Conservation (phyloP, 1,284 basidiomycete species). For the Cryptococcus sp. region DNA sequence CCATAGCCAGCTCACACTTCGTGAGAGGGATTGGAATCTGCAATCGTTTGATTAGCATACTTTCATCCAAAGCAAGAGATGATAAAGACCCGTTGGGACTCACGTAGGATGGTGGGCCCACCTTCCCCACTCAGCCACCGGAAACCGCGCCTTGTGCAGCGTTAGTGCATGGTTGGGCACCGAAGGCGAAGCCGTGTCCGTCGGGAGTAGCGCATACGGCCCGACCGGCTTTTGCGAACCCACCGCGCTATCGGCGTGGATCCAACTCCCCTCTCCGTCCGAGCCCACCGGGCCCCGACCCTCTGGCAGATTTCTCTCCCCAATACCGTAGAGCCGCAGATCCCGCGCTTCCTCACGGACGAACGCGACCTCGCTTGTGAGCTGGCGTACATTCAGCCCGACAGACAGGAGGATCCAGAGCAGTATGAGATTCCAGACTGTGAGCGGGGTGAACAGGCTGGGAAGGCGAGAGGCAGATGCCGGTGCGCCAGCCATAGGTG, state of each 20-base stretch:
- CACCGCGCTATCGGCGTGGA: not conserved
- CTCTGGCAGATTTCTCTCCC: not conserved
- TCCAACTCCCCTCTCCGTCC: not conserved
- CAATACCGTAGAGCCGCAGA: slow-evolving; percentile 27
- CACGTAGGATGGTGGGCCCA: slow-evolving; percentile 25
- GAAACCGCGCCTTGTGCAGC: slow-evolving; percentile 19
- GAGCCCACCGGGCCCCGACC: not conserved
- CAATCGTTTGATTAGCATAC: not conserved
- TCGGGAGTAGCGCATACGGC: not conserved
- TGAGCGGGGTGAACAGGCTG: slow-evolving; percentile 27
- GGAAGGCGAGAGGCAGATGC: not conserved
- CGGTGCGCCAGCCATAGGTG: not conserved
- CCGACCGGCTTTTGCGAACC: not conserved
- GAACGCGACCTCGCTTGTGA: slow-evolving; percentile 38
- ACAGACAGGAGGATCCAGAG: slow-evolving; percentile 35
- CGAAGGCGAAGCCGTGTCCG: not conserved
- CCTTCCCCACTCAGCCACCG: slow-evolving; percentile 15
- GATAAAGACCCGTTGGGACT: slow-evolving; percentile 4
- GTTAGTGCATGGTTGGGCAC: not conserved
- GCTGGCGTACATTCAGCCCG: slow-evolving; percentile 31
- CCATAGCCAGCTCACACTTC: slow-evolving; percentile 29
- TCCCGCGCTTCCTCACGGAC: slow-evolving; percentile 40
- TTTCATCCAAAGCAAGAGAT: not conserved
- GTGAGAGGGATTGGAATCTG: slow-evolving; percentile 13
- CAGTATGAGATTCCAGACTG: slow-evolving; percentile 33